These are phyloP conservation scores for Graphiopsis chlorocephala DNA, from an alignment of 2,329 filamentous ascomycete genomes.

Conservation along the genomic window DNA sequence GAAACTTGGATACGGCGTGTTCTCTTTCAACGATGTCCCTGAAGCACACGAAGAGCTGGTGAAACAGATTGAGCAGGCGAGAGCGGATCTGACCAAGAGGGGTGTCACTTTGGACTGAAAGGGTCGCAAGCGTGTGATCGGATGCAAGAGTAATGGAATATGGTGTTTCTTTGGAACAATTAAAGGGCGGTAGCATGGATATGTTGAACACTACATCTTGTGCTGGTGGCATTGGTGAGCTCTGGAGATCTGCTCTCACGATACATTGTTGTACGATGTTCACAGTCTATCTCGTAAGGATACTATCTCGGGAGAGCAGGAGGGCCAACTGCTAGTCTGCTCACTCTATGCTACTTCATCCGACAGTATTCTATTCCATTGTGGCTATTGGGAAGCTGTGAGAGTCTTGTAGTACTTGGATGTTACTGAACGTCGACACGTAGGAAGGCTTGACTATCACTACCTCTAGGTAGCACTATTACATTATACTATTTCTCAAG, in stretches of 20 bases:
- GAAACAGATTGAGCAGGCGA: slow-evolving; percentile 75
- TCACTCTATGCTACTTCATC: not conserved
- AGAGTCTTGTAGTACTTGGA: not conserved
- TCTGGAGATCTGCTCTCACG: not conserved
- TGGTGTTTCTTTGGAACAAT: not conserved
- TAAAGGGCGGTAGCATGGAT: not conserved
- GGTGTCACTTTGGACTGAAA: slow-evolving; percentile 72
- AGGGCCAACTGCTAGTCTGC: not conserved
- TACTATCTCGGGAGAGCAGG: not conserved
- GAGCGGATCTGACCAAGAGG: slow-evolving; percentile 67
- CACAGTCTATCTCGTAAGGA: not conserved
- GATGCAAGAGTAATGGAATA: not conserved
- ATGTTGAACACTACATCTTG: not conserved
- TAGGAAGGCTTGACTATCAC: not conserved
- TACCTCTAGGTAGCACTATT: not conserved
- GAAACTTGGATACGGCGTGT: slow-evolving; percentile 85
- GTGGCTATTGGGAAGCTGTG: not conserved
- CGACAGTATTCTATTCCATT: not conserved
- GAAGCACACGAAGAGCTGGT: slow-evolving; percentile 87
- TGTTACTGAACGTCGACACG: not conserved
- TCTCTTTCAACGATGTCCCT: slow-evolving; percentile 96
- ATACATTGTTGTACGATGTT: not conserved
- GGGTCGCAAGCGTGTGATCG: not conserved
- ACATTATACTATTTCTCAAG: too few species aligned
- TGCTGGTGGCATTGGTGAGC: not conserved